Evolutionary conservation across 2,329 filamentous ascomycete genomes (phyloP), one percentile per base, ranked within the genome.

Genomic region (Ophiostoma himal-ulmi): DNA sequence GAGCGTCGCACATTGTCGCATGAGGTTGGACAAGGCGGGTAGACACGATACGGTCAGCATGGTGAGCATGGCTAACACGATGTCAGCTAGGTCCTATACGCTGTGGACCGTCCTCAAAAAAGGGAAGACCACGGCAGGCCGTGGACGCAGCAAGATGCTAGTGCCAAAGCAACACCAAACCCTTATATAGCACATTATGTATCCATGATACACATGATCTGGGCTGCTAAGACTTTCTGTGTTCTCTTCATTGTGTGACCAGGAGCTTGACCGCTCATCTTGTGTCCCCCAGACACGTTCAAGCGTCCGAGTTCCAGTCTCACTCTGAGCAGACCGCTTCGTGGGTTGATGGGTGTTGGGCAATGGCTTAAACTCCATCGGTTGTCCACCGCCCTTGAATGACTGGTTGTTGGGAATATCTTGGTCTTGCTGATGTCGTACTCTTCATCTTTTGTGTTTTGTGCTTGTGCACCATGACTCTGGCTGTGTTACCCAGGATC

Each of bases 1-100:
- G 26, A 26, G 26, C 26, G 57, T 62, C 7, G 57, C 14, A 62
- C 57, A 62, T 26, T 22, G 52, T 57, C 26, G 34, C n/a, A n/a
- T 10, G 34, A n/a, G 20, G 69, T 67, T 22, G 62, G 26, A 67
- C 62, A 57, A 67, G 69, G 57, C 69, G 30, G 62, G 20, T 64
- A 65, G 17, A 60, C 67, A 54, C 13, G 44, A 68, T n/a, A 68
- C 11, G 34, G 37, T 22, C 54, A 48, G 44, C 44, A 48, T 20
- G 17, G 44, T n/a, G 17, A n/a, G 44, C 44, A 48, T 7, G 13
- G 17, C 17, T 20, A 48, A 20, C 44, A 20, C 44, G 17, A 48
- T 48, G 44, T 20, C 44, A 48, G 44, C 44, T 17, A 39, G 37
- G 37, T 13, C 11, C 37, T 39, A 13, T 39, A 13, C 37, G 2